Evolutionary conservation across 345 rosid species (phyloP), one percentile per base, ranked within the genome.

Genomic region (Trapa incisa): DNA sequence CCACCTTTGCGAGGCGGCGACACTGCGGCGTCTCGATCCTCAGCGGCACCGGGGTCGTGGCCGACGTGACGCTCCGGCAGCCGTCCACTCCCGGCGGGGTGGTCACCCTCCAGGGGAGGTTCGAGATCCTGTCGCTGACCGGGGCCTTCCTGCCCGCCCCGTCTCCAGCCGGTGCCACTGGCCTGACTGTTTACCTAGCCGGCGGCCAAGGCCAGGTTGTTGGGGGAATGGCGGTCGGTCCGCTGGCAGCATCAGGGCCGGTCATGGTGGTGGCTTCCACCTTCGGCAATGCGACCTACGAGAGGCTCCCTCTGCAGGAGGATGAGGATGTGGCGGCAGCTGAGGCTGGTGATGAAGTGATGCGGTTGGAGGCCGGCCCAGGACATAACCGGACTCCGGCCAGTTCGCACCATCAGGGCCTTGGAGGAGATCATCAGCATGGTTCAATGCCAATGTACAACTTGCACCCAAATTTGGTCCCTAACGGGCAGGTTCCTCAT

Each of bases 161-260:
- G 0, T 86, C 98, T 1, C 93, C 90, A 0, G 85, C 93, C 0
- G 98, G 96, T 38, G 93, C 96, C 0, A 81, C 96, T 0, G 85
- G 86, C 33, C 73, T 92, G 52, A 80, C 96, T 1, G 87, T 92
- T 50, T 92, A 87, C 76, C 70, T 89, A 68, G 89, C 97, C 0
- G 98, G 97, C 0, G 94, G 86, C 39, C 96, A 92, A 64, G 96
- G 97, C 11, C 98, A 92, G 76, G 90, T 92, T 16, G 86, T 92
- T 2, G 98, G 98, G 6, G 98, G 98, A 17, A 77, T 81, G 0
- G 93, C 82, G 0, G 77, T 83, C 64, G 96, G 97, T 7, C 76
- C 87, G 32, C 76, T 92, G 61, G 71, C 84, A 1, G 96, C 98
- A 0, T 83, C 91, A 1, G 98, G 97, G 14, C 96, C 97, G 0